Base-by-base conservation (phyloP, 495 filamentous ascomycete genomes). In the Trichocladium uniseriatum region DNA sequence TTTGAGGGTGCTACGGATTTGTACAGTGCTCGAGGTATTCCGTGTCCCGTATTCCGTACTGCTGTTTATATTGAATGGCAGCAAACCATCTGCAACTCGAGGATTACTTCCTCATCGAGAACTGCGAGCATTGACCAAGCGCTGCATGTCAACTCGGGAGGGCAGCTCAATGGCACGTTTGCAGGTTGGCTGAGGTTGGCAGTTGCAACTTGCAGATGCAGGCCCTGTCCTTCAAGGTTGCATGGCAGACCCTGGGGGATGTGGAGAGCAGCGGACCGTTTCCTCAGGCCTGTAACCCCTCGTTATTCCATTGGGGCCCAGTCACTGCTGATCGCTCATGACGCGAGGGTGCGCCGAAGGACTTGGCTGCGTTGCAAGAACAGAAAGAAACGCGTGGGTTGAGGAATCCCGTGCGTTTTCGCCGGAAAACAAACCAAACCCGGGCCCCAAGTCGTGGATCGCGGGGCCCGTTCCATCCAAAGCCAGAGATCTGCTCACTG, bases 231-330 rank as follows among this genome's bases (percentile, higher is more conserved):
- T 3, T 9, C 32, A 35, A 19, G 28, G 45, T 31, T 40, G 46
- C 46, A 50, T 43, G 31, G 20, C 36, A 46, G 6, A 27, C 18
- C 16, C 29, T 29, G 38, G 4, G 16, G 19, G 5, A 21, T 18
- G 38, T 42, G 38, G 46, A 36, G 38, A 43, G 32, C 5, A 20
- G 44, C 51, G 44, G 44, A 48, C 38, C 24, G 15, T 43, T 43
- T 43, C 34, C 31, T 31, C 27, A 38, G 24, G 21, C 24, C 31
- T 20, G 39, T 16, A 16, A 34, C 44, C 51, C 51, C 44, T 34
- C 28, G 48, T 27, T 4, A 44, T 49, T 38, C 52, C 18, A 35
- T 35, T 14, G 43, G 35, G 4, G 3, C 8, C 34, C 24, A 27
- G 24, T 3, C 24, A 8, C 19, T 38, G 14, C 8, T 15, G n/a